Conservation (phyloP, 495 filamentous ascomycete genomes). For the Aspergillus kassunensis region DNA sequence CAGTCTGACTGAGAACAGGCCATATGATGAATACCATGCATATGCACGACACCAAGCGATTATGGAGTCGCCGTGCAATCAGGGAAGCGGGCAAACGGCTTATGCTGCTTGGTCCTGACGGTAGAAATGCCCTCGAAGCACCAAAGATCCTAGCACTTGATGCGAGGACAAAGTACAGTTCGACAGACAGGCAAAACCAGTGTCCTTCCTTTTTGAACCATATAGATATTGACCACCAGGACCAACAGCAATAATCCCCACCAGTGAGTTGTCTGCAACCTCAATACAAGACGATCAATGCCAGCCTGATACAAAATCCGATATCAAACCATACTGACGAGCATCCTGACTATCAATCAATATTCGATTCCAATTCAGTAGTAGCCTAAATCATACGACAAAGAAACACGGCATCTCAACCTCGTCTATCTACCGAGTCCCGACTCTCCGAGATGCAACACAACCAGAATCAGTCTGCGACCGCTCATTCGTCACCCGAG, state of each 20-base stretch:
- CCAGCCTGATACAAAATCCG: constrained; percentile 5
- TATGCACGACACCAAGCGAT: constrained; percentile 13
- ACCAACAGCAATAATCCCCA: too few species aligned
- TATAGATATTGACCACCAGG: too few species aligned
- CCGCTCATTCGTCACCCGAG: neutral
- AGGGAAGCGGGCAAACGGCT: constrained; percentile 12
- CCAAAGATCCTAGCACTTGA: too few species aligned
- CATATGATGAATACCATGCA: constrained; percentile 12
- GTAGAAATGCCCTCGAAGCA: neutral
- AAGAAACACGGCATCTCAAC: neutral
- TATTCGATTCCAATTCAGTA: neutral
- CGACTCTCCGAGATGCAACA: too few species aligned
- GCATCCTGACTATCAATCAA: constrained; percentile 1
- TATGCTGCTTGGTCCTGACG: constrained; percentile 5
- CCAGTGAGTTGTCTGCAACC: too few species aligned
- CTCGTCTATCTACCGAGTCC: too few species aligned
- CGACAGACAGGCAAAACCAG: too few species aligned
- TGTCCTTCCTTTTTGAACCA: too few species aligned
- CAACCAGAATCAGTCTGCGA: neutral
- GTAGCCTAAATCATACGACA: neutral
- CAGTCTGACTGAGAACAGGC: constrained; percentile 1
- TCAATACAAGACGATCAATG: too few species aligned
- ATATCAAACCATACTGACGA: neutral
- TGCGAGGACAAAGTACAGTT: too few species aligned
- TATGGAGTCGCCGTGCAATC: constrained; percentile 4